Percentiles rank a stretch among this genome's conserved stretches.
Conservation (phyloP, 139 green algal species). For the Picochlorum costavermella region DNA sequence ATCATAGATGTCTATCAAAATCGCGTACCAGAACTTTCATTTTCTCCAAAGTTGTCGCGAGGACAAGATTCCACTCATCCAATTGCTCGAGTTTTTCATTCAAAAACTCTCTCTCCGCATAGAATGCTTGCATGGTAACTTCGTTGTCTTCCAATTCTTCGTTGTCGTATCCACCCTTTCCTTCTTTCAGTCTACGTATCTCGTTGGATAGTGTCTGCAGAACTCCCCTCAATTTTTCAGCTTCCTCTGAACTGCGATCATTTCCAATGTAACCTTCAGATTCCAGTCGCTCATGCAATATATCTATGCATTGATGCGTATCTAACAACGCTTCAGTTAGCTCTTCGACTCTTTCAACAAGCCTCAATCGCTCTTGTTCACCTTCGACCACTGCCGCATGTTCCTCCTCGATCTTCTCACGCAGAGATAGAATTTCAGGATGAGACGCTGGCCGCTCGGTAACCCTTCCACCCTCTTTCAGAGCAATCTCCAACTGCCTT, state of each 20-base stretch:
- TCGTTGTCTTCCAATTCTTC: conserved; percentile 14
- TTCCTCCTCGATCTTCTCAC: conserved; percentile 66
- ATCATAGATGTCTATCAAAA: conserved; percentile 3
- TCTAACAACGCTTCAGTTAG: conserved; percentile 25
- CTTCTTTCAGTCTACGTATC: not conserved
- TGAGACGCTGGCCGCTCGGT: conserved; percentile 25
- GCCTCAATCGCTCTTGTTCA: conserved; percentile 21
- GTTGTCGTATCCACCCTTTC: not conserved
- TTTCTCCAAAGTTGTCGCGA: conserved; percentile 19
- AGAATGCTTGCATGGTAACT: conserved; percentile 27
- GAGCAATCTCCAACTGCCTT: conserved; percentile 58
- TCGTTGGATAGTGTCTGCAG: not conserved
- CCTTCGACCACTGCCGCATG: conserved; percentile 32
- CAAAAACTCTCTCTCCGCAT: conserved; percentile 43
- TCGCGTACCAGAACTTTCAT: conserved; percentile 23
- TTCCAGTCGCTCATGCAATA: not conserved
- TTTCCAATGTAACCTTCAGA: not conserved
- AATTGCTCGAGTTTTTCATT: conserved; percentile 20
- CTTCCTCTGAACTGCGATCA: conserved; percentile 5
- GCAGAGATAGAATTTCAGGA: conserved; percentile 43
- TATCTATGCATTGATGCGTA: not conserved
- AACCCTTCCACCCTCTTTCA: conserved; percentile 19
- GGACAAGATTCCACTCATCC: conserved; percentile 27
- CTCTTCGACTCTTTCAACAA: conserved; percentile 13
- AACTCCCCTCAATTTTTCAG: not conserved